Conservation (phyloP, 1,139 yeast species). For the Protomyces gravidus region DNA sequence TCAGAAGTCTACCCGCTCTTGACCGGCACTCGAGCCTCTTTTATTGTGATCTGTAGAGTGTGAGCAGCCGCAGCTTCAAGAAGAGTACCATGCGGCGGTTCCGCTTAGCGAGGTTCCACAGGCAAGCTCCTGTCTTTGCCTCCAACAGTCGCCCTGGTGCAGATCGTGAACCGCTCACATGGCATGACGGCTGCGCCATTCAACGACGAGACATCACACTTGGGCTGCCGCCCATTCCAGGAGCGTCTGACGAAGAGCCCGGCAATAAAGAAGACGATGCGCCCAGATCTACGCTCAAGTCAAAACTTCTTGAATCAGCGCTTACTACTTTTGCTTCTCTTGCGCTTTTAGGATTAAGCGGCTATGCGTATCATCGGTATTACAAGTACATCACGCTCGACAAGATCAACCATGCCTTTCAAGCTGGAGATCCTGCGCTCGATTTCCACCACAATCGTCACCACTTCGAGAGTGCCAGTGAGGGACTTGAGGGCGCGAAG, state of each 20-base stretch:
- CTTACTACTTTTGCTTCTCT: conserved; percentile 73
- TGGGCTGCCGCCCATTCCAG: conserved; percentile 20
- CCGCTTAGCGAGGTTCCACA: too few relatives aligned
- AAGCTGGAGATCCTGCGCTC: conserved; percentile 62
- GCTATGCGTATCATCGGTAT: conserved; percentile 60
- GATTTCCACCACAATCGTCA: conserved; percentile 42
- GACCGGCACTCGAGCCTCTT: too few relatives aligned
- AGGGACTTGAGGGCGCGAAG: conserved; percentile 2
- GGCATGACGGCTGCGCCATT: background rate
- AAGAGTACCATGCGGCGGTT: too few relatives aligned
- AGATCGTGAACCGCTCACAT: background rate
- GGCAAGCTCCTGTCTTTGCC: too few relatives aligned
- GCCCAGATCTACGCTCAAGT: background rate
- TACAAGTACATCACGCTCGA: conserved; percentile 58
- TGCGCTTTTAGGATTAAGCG: conserved; percentile 66
- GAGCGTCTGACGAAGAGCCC: conserved; percentile 4
- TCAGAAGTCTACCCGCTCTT: too few relatives aligned
- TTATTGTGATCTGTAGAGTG: too few relatives aligned
- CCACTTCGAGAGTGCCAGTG: background rate
- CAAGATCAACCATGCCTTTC: conserved; percentile 66
- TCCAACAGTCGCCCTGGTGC: background rate
- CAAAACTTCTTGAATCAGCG: conserved; percentile 56
- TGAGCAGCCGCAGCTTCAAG: too few relatives aligned
- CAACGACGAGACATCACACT: conserved; percentile 15
- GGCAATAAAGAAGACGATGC: background rate